phyloP scores from a whole-genome alignment of 2,329 filamentous ascomycete species.

The Rhinocladiella mackenziei region DNA sequence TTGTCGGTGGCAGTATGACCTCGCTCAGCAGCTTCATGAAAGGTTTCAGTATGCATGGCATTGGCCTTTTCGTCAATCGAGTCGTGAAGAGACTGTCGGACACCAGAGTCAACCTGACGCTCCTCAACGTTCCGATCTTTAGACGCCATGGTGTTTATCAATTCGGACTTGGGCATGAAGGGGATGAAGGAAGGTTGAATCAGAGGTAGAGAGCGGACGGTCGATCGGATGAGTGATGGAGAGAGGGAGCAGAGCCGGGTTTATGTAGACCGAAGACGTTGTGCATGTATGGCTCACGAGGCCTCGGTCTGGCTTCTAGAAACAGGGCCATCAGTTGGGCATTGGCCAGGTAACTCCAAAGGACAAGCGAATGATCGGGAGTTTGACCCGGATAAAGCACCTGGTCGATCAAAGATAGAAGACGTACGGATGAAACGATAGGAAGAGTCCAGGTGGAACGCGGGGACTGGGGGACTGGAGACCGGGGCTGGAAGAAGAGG shows the following conservation, averaged over 20 bases:
- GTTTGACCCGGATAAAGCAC: conserved; percentile 9
- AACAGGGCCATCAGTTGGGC: too few species aligned
- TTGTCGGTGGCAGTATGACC: conserved; percentile 49
- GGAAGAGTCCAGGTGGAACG: not conserved
- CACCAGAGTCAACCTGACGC: conserved; percentile 10
- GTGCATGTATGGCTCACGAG: too few species aligned
- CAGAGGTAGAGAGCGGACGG: too few species aligned
- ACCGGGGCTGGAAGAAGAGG: not conserved
- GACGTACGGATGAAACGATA: conserved; percentile 3
- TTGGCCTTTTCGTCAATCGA: conserved; percentile 36
- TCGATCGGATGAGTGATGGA: too few species aligned
- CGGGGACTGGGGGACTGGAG: not conserved
- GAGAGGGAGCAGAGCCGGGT: too few species aligned
- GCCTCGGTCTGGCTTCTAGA: too few species aligned
- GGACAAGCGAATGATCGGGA: not conserved
- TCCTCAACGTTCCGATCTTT: conserved; percentile 17
- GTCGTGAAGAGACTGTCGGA: conserved; percentile 20
- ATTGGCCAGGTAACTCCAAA: too few species aligned
- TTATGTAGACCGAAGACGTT: too few species aligned
- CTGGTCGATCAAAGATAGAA: conserved; percentile 3
- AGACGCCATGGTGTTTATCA: conserved; percentile 9
- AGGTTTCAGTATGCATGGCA: conserved; percentile 12
- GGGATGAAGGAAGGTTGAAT: not conserved
- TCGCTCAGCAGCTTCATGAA: conserved; percentile 31
- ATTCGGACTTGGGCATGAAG: not conserved